Evolutionary conservation across 768 basidiomycete genomes (phyloP).

Genomic region (Tulasnella sp.): DNA sequence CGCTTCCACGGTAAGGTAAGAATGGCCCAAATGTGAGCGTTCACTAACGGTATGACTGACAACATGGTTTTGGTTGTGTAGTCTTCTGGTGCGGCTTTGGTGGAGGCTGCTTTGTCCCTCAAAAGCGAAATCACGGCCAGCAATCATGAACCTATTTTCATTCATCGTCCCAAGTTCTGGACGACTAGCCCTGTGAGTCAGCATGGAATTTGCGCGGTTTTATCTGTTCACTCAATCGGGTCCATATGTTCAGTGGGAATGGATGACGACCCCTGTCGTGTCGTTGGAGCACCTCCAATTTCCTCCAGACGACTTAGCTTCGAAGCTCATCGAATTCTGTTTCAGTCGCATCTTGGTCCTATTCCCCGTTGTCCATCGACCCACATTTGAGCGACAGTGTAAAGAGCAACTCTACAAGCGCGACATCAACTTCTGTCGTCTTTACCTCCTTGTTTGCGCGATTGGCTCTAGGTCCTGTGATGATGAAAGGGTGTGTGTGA

Average conservation of each 20-base stretch:
- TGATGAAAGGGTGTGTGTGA: slow-evolving; percentile 42
- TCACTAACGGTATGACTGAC: neutral
- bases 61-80: neutral
- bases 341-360: slow-evolving; percentile 46
- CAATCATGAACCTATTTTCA: slow-evolving; percentile 18
- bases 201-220: neutral
- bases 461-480: slow-evolving; percentile 44
- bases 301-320: slow-evolving; percentile 49
- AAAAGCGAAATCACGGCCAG: slow-evolving; percentile 41
- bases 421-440: slow-evolving; percentile 42
- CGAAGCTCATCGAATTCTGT: slow-evolving; percentile 45
- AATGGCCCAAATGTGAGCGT: neutral
- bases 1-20: slow-evolving; percentile 1
- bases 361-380: slow-evolving; percentile 58
- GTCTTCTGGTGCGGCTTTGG: slow-evolving; percentile 30
- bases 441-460: slow-evolving; percentile 60
- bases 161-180: slow-evolving; percentile 6
- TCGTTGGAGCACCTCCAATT: slow-evolving; percentile 29
- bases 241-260: slow-evolving; percentile 26
- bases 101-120: slow-evolving; percentile 44
- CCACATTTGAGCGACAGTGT: slow-evolving; percentile 48
- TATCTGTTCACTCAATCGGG: slow-evolving; percentile 8
- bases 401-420: slow-evolving; percentile 37
- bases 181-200: slow-evolving; percentile 3
- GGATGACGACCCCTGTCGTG: slow-evolving; percentile 18